Base-by-base conservation (phyloP, 192 early-diverging fungal genomes). In the Coemansia sp. region DNA sequence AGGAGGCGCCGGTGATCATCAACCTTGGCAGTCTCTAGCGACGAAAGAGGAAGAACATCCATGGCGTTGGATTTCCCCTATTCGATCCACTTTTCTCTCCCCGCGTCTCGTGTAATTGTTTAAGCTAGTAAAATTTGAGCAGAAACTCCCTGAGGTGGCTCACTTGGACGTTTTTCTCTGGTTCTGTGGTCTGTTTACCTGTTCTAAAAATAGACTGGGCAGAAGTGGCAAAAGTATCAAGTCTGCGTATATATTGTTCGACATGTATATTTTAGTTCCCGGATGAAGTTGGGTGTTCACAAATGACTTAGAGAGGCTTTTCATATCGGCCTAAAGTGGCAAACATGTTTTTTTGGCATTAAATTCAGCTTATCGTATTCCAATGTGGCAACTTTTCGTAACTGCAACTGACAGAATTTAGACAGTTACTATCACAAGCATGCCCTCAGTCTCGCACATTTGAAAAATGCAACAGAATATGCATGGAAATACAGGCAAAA, bases 1-100 rank as follows among this genome's bases (percentile, higher is more conserved):
- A 70, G n/a, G 70, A 78, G 42, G 77, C 71, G 48, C 71, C 71
- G 6, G 53, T 74, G 16, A 65, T 60, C 12, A 64, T 70, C 23
- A 65, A 67, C 40, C 74, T 74, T 66, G 71, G 71, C 68, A 57
- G 58, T 7, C 15, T 65, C 20, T 78, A 67, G 23, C 31, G 18
- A 2, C 31, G 49, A 51, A 20, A 46, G 16, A 46, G n/a, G 43
- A 2, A 20, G 43, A 46, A 13, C 6, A 26, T 26, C 26, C 1
- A 25, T 51, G 48, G 48, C 48, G 48, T 26, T 16, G 26, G 2
- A 16, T 26, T 51, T 51, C 23, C 7, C 21, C 26, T 51, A 8
- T 26, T 16, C 2, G 13, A 21, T 49, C 23, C 21, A 20, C 26
- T 25, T 51, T 28, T 51, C 21, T 28, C 5, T 10, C 25, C 4